Base-by-base conservation (phyloP, 2,329 filamentous ascomycete genomes). In the Coniochaeta hoffmannii region DNA sequence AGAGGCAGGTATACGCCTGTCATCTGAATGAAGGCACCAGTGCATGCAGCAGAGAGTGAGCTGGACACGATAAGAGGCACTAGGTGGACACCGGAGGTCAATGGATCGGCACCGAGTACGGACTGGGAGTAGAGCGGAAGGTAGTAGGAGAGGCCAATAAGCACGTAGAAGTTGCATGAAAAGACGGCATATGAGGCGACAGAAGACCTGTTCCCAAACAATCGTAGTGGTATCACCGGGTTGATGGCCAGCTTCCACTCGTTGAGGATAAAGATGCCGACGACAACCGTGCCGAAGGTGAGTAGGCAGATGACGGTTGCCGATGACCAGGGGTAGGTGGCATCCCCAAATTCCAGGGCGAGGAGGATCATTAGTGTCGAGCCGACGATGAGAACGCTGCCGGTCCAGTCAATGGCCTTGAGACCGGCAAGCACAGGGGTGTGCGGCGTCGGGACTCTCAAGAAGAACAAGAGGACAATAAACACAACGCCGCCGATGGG, bases 341-440 rank as follows among this genome's bases (percentile, higher is more conserved):
- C 81, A 51, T 90, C 91, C 55, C 91, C 92, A 59, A 93, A 90
- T 65, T 95, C 87, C 11, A 96, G 81, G 0, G 90, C 92, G 41
- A 96, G 83, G 4, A 96, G 81, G 60, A 96, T 77, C 89, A 96
- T 93, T 19, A 95, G 76, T 0, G 89, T 92, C 19, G 87, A 89
- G 41, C 87, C 88, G 24, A 92, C 80, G 66, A 95, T 82, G 30
- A 79, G 70, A 4, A 78, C 14, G 56, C 74, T 79, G 34, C 80
- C 80, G 0, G 74, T 59, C 81, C 81, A 85, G 68, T 85, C 81
- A 49, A 85, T 76, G 17, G 86, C 85, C 31, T 80, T 76, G 5
- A 90, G 71, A 0, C 87, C 87, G 53, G 84, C 69, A 53, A 75
- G 70, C 11, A 88, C 66, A 0, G 83, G 78, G 0, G 87, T 89